Evolutionary conservation across 2,329 filamentous ascomycete species (phyloP).

Genomic region (Talaromyces sp.): DNA sequence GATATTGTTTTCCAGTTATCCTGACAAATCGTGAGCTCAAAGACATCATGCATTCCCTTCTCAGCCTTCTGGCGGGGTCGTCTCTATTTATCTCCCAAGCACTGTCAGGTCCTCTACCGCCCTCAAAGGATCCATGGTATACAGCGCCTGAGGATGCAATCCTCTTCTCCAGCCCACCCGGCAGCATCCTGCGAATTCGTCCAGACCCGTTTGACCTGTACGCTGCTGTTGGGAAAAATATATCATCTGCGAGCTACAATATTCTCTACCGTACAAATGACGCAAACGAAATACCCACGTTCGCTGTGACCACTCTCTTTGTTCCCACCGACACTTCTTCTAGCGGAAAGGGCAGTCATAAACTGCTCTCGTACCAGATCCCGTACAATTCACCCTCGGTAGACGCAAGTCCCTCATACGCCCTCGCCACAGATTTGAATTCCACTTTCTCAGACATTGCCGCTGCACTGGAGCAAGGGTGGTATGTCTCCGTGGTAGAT

Average conservation of each 20-base stretch:
- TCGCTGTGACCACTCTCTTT: constrained; percentile 6
- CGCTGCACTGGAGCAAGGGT: constrained; percentile 2
- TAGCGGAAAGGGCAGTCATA: neutral
- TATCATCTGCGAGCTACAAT: constrained; percentile 7
- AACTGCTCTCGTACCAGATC: constrained; percentile 3
- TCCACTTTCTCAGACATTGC: neutral
- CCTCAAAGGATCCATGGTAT: constrained; percentile 8
- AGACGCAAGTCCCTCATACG: constrained; percentile 8
- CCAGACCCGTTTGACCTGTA: neutral
- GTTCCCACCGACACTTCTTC: neutral
- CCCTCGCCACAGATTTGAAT: neutral
- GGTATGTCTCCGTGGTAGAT: constrained; percentile 8
- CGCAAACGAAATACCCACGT: neutral
- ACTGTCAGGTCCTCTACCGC: neutral
- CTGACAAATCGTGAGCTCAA: neutral
- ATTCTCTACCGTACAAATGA: constrained; percentile 9
- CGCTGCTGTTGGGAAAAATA: neutral
- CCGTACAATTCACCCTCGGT: constrained; percentile 5
- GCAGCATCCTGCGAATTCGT: constrained; percentile 3
- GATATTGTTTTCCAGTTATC: neutral
- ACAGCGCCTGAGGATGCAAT: constrained; percentile 1
- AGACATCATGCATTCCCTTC: neutral
- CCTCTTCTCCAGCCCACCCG: neutral
- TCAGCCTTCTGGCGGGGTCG: neutral
- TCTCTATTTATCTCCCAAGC: neutral